Base-by-base conservation (phyloP, 306 rosid species). In the Gleditsia sinensis region DNA sequence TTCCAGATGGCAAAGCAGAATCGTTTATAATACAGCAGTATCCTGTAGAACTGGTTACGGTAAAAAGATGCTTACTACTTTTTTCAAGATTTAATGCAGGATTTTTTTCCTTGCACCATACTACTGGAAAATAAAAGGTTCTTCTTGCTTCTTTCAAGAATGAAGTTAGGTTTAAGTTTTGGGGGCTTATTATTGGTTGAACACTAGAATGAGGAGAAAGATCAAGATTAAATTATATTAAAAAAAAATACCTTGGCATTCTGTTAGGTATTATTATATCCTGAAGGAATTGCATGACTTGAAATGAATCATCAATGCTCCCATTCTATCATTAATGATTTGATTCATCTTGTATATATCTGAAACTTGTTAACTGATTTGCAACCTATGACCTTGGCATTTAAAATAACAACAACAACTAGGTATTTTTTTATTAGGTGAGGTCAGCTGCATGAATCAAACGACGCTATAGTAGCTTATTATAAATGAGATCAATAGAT, bases 1-100 rank as follows among this genome's bases (percentile, higher is more conserved):
- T 69, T 71, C 34, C 63, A 25, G 78, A 60, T 81, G 90, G 86
- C 60, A 85, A 85, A 76, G 80, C 66, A 69, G 81, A 66, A 66
- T 74, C 83, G 49, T 45, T 11, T 67, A 73, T 82, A 76, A 42
- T 56, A 58, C 80, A 56, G 46, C 81, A 82, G 73, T 85, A 75
- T 85, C 94, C 97, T 27, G 72, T 94, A 71, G 91, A 94, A 75
- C 56, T 85, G 79, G 81, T 94, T 68, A 94, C 85, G 71, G 98
- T 94, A 82, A 82, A 85, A 37, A 75, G 46, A 53, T 53, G 25
- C 25, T 54, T 78, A 60, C 53, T 71, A 46, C 8, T 23, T 68
- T 36, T 64, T 83, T 33, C 19, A 60, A 33, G 42, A 43, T 78
- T 55, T 59, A 70, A 36, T 73, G 65, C 14, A 7, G 42, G 24